A percentile compares a stretch with the other conserved stretches of the same genome.
Evolutionary conservation across 2,329 filamentous ascomycete genomes (phyloP).

Genomic region (Gaeumannomyces sp.): DNA sequence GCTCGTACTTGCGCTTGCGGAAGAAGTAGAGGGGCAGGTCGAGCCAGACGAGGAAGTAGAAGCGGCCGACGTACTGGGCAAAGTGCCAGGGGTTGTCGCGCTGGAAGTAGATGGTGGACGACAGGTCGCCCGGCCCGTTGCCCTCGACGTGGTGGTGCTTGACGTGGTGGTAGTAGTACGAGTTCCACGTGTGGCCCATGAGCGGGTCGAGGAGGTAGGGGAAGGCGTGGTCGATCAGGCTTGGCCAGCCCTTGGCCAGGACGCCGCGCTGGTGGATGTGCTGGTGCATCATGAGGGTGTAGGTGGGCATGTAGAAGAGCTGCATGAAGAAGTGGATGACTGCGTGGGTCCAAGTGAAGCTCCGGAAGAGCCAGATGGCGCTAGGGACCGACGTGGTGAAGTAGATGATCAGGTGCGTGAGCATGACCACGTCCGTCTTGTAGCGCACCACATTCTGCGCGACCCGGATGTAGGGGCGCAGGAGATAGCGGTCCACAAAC

Average conservation of each 20-base stretch:
- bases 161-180: constrained; percentile 79
- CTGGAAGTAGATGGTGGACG: constrained; percentile 70
- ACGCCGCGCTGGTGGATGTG: constrained; percentile 75
- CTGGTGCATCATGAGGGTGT: constrained; percentile 78
- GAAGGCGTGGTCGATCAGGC: constrained; percentile 56
- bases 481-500: constrained; percentile 40
- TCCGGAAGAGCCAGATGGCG: constrained; percentile 53
- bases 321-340: constrained; percentile 60
- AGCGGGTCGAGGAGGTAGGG: constrained; percentile 70
- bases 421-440: constrained; percentile 69
- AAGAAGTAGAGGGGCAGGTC: constrained; percentile 71
- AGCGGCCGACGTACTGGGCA: constrained; percentile 65
- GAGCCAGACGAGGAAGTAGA: constrained; percentile 67
- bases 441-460: constrained; percentile 54
- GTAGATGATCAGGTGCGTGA: constrained; percentile 71
- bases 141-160: constrained; percentile 79
- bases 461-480: constrained; percentile 53
- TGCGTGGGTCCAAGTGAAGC: constrained; percentile 63
- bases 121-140: constrained; percentile 71
- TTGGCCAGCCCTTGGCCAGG: constrained; percentile 28
- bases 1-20: constrained; percentile 48
- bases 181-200: constrained; percentile 81
- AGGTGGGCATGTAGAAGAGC: constrained; percentile 62
- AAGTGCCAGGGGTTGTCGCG: constrained; percentile 63
- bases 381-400: constrained; percentile 63